Evolutionary conservation across 768 basidiomycete genomes (phyloP).

Genomic region (Cubamyces lactineus): DNA sequence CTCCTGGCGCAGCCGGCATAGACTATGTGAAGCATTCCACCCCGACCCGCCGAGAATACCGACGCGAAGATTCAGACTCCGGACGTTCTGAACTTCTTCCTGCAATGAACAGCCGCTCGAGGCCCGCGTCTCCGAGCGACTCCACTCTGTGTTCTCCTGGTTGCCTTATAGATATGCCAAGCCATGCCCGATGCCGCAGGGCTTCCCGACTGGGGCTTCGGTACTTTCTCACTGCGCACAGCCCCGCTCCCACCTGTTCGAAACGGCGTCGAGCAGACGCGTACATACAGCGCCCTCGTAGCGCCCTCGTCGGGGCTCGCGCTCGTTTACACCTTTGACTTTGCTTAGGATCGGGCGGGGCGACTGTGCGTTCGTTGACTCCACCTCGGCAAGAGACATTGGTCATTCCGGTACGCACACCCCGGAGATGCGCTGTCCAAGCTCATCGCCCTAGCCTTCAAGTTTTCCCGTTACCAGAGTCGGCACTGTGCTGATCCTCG

Average conservation of each 20-base stretch:
- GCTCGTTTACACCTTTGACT: no score
- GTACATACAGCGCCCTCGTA: background rate
- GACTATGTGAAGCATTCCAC: background rate
- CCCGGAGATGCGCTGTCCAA: background rate
- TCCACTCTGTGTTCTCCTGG: background rate
- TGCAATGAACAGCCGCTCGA: constrained; percentile 8
- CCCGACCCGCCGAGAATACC: background rate
- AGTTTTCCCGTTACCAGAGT: background rate
- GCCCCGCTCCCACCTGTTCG: constrained; percentile 19
- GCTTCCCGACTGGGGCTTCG: background rate
- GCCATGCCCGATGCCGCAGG: constrained; percentile 5
- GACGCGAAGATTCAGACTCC: constrained; percentile 8
- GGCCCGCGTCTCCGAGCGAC: constrained; percentile 23
- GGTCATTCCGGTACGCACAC: background rate
- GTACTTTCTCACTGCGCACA: constrained; percentile 19
- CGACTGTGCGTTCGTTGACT: no score
- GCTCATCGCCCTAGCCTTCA: background rate
- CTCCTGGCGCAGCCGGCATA: background rate
- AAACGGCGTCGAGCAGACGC: background rate
- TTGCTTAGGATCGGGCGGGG: no score
- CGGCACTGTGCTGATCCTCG: background rate
- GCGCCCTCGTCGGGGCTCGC: background rate
- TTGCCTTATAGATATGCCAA: constrained; percentile 18
- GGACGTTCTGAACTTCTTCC: constrained; percentile 12
- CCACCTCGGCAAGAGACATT: no score